Percentiles rank a stretch among this genome's conserved stretches.
Conservation (phyloP, 257 asterid species). For the Solanum sejunctum region DNA sequence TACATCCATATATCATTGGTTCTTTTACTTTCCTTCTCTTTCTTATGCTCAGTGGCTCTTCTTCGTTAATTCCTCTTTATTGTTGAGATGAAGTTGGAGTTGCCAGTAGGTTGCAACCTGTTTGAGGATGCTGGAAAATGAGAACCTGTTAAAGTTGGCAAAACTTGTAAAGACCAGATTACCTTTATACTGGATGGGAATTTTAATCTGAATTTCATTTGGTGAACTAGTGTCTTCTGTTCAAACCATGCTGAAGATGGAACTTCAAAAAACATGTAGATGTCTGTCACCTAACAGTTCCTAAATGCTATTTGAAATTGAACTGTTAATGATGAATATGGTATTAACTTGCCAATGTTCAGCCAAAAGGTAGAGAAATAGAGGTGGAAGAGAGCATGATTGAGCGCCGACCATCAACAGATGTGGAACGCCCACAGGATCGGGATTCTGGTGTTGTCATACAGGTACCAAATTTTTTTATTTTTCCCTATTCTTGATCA, state of each 20-base stretch:
- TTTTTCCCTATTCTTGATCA: not conserved
- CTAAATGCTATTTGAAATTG: not conserved
- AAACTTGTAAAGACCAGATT: not conserved
- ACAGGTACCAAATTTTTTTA: slow-evolving; percentile 9
- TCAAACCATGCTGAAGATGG: not conserved
- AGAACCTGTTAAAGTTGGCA: not conserved
- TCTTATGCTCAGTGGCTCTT: not conserved
- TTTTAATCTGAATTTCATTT: not conserved
- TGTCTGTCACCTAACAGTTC: not conserved
- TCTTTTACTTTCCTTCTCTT: not conserved
- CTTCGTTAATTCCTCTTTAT: not conserved
- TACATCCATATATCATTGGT: not conserved
- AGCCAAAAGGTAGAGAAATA: slow-evolving; percentile 24
- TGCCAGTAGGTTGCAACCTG: not conserved
- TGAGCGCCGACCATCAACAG: slow-evolving; percentile 21
- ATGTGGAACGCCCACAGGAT: slow-evolving; percentile 4
- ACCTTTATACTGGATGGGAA: not conserved
- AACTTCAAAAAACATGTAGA: not conserved
- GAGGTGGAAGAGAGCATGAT: slow-evolving; percentile 14
- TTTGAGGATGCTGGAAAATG: not conserved
- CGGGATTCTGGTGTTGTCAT: slow-evolving; percentile 22
- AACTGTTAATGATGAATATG: not conserved
- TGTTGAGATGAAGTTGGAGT: not conserved
- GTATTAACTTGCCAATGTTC: not conserved
- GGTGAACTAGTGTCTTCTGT: not conserved